Evolutionary conservation across 2,329 filamentous ascomycete genomes (phyloP).

Genomic region (Knufia fluminis): DNA sequence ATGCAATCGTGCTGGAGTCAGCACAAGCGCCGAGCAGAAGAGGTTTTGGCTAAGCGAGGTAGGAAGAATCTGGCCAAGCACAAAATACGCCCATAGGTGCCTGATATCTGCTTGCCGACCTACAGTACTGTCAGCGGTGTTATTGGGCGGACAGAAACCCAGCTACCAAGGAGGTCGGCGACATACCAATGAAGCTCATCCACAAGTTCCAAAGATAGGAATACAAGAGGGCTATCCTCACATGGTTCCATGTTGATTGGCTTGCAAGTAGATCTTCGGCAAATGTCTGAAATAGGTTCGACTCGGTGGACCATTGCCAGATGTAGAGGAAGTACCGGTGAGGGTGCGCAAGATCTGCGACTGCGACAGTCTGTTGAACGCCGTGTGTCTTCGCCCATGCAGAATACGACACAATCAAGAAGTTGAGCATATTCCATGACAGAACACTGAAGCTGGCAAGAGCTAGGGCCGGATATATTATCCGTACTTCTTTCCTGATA

Average conservation of each 20-base stretch:
- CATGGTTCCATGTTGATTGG: slow-evolving; percentile 12
- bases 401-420: slow-evolving; percentile 14
- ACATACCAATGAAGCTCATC: slow-evolving; percentile 15
- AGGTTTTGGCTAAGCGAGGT: neutral
- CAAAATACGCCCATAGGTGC: slow-evolving; percentile 47
- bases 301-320: slow-evolving; percentile 14
- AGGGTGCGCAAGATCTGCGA: neutral
- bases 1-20: slow-evolving; percentile 22
- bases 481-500: neutral
- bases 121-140: slow-evolving; percentile 15
- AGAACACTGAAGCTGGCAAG: slow-evolving; percentile 13
- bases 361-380: neutral
- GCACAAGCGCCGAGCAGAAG: slow-evolving; percentile 48
- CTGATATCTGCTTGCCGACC: slow-evolving; percentile 47
- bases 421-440: slow-evolving; percentile 18
- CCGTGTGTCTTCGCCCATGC: slow-evolving; percentile 6
- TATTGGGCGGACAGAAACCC: neutral
- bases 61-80: slow-evolving; percentile 50
- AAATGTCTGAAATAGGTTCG: slow-evolving; percentile 13
- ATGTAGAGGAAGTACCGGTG: slow-evolving; percentile 1
- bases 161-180: neutral
- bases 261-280: slow-evolving; percentile 10
- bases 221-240: slow-evolving; percentile 11
- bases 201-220: slow-evolving; percentile 13
- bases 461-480: slow-evolving; percentile 7